Base-by-base conservation (phyloP, 2,329 filamentous ascomycete species). In the Diplodia sapinea region DNA sequence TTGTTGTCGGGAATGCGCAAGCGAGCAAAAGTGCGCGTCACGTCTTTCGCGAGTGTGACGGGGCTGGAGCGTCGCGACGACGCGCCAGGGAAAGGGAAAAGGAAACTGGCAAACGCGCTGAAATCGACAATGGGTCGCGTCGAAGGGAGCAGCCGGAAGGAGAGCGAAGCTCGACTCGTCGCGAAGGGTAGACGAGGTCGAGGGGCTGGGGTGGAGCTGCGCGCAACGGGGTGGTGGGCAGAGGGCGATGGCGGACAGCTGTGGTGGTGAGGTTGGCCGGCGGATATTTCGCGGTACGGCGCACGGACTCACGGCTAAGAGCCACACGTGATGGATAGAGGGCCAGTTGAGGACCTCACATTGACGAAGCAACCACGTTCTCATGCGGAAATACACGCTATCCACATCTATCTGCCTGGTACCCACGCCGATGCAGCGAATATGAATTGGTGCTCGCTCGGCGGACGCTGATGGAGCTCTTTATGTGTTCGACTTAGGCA, bases 51-150 rank as follows among this genome's bases (percentile, higher is more conserved):
- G 31, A 12, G 51, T 54, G 13, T 20, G 49, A 66, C 47, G 31
- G 47, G 57, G 68, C 70, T 69, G 20, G 71, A 72, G 74, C 40
- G 65, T 67, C 64, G 68, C 64, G 65, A 61, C 74, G 74, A 77
- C 75, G 74, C 76, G 77, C 76, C 73, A 78, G 76, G 74, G 63
- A 54, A 63, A 65, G 64, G 64, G 69, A 57, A 63, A 40, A 49
- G 54, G 43, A 50, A 50, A 68, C 59, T 52, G 52, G 61, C 62
- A 63, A 26, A 59, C 51, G 67, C 61, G 67, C 55, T 43, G 26
- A 17, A 38, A 56, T 49, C 23, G 26, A 29, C 64, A 66, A 59
- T 63, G 43, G 59, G 43, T n/a, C 47, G 47, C 26, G 26, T 63
- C 20, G 23, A 63, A n/a, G 26, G 11, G 29, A 36, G 29, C 17